Percentiles rank a stretch among this genome's conserved stretches.
phyloP scores from a whole-genome alignment of 2,329 filamentous ascomycete species.

The Cladosporium austrohemisphaericum region DNA sequence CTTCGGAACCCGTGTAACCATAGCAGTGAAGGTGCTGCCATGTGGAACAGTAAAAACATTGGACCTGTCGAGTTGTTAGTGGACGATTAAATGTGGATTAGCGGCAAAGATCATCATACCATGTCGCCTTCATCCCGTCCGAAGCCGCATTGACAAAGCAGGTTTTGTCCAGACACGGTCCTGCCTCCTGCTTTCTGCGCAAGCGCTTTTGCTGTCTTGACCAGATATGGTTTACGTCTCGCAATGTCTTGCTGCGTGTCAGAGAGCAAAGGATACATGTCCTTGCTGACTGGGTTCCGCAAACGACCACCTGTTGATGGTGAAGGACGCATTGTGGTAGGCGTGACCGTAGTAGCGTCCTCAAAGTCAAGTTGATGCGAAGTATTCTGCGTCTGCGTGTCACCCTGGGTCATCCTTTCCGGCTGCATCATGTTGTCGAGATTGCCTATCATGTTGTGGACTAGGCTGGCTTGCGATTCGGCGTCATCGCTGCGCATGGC shows the following conservation, averaged over 20 bases:
- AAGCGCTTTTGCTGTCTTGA: constrained; percentile 17
- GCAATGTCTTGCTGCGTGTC: constrained; percentile 15
- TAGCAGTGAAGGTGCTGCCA: constrained; percentile 48
- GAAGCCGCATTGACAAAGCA: constrained; percentile 43
- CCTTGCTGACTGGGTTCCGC: neutral
- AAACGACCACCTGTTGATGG: neutral
- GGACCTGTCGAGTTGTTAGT: constrained; percentile 32
- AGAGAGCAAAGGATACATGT: constrained; percentile 18
- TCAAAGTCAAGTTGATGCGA: neutral
- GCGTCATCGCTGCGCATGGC: constrained; percentile 12
- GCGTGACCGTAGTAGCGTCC: constrained; percentile 7
- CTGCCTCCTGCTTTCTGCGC: constrained; percentile 17
- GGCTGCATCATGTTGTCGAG: constrained; percentile 28
- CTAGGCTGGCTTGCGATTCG: constrained; percentile 24
- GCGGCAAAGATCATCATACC: constrained; percentile 33
- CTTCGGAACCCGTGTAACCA: constrained; percentile 38
- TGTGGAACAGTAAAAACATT: constrained; percentile 43
- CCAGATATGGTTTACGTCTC: constrained; percentile 15
- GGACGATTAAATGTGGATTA: no score
- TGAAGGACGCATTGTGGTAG: neutral
- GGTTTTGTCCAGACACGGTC: constrained; percentile 18
- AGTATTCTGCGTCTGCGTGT: constrained; percentile 28
- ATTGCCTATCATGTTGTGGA: constrained; percentile 24
- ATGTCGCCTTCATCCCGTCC: constrained; percentile 39
- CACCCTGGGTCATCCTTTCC: constrained; percentile 30